Conservation (phyloP, 768 basidiomycete species). For the Pleurotus citrinopileatus region DNA sequence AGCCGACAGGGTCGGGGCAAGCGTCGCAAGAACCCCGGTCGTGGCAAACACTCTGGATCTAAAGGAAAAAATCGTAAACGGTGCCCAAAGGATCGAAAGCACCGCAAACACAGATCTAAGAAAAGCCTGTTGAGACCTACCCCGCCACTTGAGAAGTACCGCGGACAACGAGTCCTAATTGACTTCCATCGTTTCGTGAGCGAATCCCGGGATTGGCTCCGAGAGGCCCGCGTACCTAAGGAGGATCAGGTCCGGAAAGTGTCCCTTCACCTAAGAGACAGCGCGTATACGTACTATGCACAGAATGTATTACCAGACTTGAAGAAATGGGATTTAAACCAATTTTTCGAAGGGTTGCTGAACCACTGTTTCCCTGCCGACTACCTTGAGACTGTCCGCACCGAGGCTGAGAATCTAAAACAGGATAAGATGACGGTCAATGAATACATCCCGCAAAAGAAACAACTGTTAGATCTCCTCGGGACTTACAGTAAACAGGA, state of each 20-base stretch:
- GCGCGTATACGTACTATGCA: conserved; percentile 29
- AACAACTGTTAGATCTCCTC: conserved; percentile 29
- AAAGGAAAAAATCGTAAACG: neutral
- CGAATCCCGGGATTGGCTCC: conserved; percentile 20
- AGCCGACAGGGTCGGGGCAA: neutral
- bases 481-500: conserved; percentile 24
- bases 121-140: conserved; percentile 20
- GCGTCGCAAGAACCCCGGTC: neutral
- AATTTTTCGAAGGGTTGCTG: conserved; percentile 31
- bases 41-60: neutral
- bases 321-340: conserved; percentile 21
- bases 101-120: neutral
- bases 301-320: conserved; percentile 22
- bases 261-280: conserved; percentile 25
- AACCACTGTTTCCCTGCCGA: conserved; percentile 34
- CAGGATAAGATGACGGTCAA: conserved; percentile 26
- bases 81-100: neutral
- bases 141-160: conserved; percentile 20
- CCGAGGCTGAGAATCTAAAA: conserved; percentile 16
- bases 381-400: conserved; percentile 9
- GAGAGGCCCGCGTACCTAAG: conserved; percentile 15
- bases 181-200: conserved; percentile 24
- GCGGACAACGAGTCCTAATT: conserved; percentile 19
- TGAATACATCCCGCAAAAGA: conserved; percentile 29
- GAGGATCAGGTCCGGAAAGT: conserved; percentile 19